Evolutionary conservation across 1,139 yeast genomes (phyloP).

Genomic region (Lodderomyces jiufengensis): DNA sequence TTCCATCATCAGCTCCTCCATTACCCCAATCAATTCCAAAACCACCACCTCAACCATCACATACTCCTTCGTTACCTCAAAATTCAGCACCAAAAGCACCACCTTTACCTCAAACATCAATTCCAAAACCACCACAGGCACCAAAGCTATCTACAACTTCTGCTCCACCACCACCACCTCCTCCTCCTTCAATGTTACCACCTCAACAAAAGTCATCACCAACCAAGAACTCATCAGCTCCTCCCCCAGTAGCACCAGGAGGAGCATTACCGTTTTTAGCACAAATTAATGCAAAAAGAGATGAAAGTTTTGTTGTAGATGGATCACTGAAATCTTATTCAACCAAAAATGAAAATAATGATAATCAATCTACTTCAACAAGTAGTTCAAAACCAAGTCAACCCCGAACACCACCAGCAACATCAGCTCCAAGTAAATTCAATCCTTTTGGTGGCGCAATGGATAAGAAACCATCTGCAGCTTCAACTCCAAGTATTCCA

Average conservation of each 20-base stretch:
- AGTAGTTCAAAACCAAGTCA: conserved; percentile 12
- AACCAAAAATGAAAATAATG: conserved; percentile 14
- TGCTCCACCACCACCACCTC: conserved; percentile 13
- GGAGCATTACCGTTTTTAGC: conserved; percentile 42
- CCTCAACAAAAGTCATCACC: conserved; percentile 16
- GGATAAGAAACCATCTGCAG: conserved; percentile 2
- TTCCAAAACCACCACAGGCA: conserved; percentile 14
- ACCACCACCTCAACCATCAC: no score
- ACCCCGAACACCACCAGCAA: conserved; percentile 14
- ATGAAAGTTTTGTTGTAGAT: conserved; percentile 35
- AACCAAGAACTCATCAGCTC: conserved; percentile 11
- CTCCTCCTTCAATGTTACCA: conserved; percentile 16
- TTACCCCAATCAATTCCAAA: conserved; percentile 11
- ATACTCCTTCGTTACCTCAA: conserved; percentile 7
- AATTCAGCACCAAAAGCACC: conserved; percentile 15
- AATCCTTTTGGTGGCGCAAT: background rate
- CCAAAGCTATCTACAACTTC: conserved; percentile 9
- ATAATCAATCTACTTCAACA: background rate
- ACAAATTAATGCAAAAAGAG: conserved; percentile 39
- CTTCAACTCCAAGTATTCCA: conserved; percentile 6
- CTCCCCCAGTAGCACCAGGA: conserved; percentile 15
- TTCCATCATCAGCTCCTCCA: conserved; percentile 16
- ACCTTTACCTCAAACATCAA: conserved; percentile 17
- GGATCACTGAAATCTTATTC: conserved; percentile 19
- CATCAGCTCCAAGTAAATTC: background rate